Conservation (phyloP, 768 basidiomycete species). For the Tulasnella sp. region DNA sequence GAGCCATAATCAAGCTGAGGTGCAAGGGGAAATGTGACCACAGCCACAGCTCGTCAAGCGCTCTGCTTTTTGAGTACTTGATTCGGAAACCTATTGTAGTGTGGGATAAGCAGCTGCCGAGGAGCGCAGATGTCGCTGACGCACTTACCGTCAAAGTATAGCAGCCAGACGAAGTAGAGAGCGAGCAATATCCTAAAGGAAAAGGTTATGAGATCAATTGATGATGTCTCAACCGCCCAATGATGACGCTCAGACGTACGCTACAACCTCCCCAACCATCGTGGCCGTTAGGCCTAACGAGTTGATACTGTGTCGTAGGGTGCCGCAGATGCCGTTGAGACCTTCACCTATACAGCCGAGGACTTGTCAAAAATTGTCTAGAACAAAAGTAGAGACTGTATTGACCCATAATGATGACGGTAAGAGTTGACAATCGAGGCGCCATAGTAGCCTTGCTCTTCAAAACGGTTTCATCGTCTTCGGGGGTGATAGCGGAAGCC, state of each 20-base stretch:
- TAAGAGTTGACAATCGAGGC: not conserved
- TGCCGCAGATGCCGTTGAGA: slow-evolving; percentile 14
- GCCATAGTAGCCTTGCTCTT: not conserved
- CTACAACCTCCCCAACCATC: not conserved
- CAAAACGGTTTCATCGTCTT: not conserved
- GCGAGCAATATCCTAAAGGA: not conserved
- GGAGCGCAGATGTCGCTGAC: not conserved
- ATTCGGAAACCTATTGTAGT: not conserved
- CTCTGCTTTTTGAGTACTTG: not conserved
- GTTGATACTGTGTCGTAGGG: slow-evolving; percentile 2
- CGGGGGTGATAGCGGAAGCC: not conserved
- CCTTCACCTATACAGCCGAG: slow-evolving; percentile 5
- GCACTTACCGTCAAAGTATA: slow-evolving; percentile 9
- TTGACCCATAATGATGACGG: not conserved
- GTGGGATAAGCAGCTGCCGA: not conserved
- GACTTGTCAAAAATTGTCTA: not conserved
- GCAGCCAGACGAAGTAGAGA: slow-evolving; percentile 13
- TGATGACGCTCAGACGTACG: not conserved
- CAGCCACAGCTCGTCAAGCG: not conserved
- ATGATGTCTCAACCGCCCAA: too few species aligned
- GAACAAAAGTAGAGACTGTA: not conserved
- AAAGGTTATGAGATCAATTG: not conserved
- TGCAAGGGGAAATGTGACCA: slow-evolving; percentile 15
- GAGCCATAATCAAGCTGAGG: not conserved
- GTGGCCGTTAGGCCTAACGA: not conserved